Evolutionary conservation across 2,329 filamentous ascomycete species (phyloP).

Genomic region (Lasiodiplodia theobromae): DNA sequence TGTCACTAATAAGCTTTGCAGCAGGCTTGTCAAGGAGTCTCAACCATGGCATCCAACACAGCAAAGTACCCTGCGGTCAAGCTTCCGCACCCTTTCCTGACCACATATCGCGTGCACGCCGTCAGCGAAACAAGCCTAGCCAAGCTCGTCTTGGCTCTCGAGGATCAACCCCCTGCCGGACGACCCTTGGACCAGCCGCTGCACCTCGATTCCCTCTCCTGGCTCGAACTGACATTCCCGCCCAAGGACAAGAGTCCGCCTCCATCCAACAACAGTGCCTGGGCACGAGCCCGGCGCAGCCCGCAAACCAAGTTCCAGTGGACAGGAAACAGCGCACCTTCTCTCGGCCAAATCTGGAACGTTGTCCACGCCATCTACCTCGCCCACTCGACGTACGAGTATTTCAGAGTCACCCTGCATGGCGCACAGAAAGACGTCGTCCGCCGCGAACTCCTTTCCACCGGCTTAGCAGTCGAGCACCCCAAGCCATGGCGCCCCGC

Average conservation of each 20-base stretch:
- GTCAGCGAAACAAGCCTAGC: not conserved
- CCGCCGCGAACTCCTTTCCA: slow-evolving; percentile 45
- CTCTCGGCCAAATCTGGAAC: slow-evolving; percentile 57
- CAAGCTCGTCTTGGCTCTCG: not conserved
- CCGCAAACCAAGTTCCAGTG: slow-evolving; percentile 53
- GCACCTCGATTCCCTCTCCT: slow-evolving; percentile 40
- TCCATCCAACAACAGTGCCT: slow-evolving; percentile 46
- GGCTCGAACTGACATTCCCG: slow-evolving; percentile 19
- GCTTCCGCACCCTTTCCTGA: slow-evolving; percentile 46
- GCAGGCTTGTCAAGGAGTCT: not conserved
- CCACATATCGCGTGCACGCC: slow-evolving; percentile 36
- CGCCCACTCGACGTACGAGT: slow-evolving; percentile 53
- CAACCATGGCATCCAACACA: not conserved
- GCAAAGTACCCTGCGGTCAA: not conserved
- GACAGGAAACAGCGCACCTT: slow-evolving; percentile 46
- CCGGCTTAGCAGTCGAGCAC: slow-evolving; percentile 46
- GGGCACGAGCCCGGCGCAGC: slow-evolving; percentile 56
- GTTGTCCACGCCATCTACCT: slow-evolving; percentile 55
- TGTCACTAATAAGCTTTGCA: not conserved
- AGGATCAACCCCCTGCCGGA: slow-evolving; percentile 29
- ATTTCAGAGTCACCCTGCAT: slow-evolving; percentile 51
- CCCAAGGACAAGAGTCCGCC: slow-evolving; percentile 38
- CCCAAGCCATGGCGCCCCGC: slow-evolving; percentile 44
- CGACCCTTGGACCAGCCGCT: slow-evolving; percentile 40
- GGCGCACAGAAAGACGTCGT: slow-evolving; percentile 50